These are phyloP conservation scores for Prosopis cineraria DNA, from an alignment of 306 rosid species.

Conservation along the genomic window DNA sequence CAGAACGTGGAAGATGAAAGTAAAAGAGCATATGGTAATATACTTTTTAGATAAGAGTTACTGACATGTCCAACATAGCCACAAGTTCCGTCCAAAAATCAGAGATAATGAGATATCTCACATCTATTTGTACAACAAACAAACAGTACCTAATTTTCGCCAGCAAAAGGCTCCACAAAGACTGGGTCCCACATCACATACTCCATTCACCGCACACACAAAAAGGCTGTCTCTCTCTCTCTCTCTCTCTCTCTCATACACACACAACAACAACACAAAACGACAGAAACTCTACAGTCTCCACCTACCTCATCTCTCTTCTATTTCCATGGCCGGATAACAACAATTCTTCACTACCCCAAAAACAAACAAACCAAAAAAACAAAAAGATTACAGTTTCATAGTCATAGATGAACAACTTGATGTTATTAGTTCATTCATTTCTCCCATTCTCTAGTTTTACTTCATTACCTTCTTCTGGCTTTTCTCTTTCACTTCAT, in stretches of 20 bases:
- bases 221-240: no score
- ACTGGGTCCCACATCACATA: neutral
- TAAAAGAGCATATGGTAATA: no score
- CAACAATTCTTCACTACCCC: neutral
- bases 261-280: neutral
- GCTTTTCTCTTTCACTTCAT: neutral
- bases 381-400: neutral
- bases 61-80: no score
- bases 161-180: no score
- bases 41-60: no score
- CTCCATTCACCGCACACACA: neutral
- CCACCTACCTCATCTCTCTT: no score
- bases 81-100: no score
- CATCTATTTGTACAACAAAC: no score
- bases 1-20: no score
- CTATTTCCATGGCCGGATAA: neutral
- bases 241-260: no score
- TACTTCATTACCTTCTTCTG: neutral
- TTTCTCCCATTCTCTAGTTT: neutral
- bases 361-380: neutral
- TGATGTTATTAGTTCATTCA: neutral
- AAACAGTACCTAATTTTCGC: no score
- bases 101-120: no score
- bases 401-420: neutral
- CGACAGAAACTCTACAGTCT: neutral